phyloP scores from a whole-genome alignment of 164 flowering plant species.

The Cinnamomum chago region DNA sequence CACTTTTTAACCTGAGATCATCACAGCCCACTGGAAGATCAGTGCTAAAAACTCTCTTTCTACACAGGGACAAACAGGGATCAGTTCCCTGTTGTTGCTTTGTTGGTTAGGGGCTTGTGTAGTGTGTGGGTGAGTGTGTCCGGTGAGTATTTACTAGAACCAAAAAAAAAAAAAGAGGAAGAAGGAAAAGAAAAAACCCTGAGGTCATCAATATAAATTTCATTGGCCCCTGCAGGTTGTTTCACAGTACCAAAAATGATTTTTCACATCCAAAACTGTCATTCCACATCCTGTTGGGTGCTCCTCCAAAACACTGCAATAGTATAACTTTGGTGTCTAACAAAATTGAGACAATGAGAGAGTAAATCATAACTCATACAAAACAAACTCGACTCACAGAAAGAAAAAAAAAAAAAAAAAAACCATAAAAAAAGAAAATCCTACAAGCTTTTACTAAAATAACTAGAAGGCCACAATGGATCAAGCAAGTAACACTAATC shows the following conservation, averaged over 20 bases:
- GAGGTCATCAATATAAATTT: neutral
- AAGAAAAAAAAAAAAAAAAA: too few species aligned
- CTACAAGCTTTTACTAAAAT: too few species aligned
- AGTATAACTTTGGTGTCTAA: neutral
- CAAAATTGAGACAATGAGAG: neutral
- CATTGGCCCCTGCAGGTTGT: neutral
- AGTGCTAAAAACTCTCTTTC: too few species aligned
- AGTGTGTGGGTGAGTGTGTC: too few species aligned
- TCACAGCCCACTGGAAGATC: too few species aligned
- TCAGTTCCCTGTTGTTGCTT: too few species aligned
- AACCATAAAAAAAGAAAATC: neutral
- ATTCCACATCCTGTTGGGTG: neutral
- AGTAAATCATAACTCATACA: neutral
- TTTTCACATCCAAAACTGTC: neutral
- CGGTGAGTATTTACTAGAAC: too few species aligned
- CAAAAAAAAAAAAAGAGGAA: too few species aligned
- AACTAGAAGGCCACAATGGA: neutral
- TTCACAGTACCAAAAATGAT: neutral
- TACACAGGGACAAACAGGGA: too few species aligned
- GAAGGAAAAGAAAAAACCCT: too few species aligned
- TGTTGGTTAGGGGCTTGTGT: too few species aligned
- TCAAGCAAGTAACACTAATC: neutral
- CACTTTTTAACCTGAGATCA: too few species aligned
- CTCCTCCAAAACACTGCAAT: neutral
- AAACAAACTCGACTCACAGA: neutral